A percentile compares a stretch with the other conserved stretches of the same genome.
These are phyloP conservation scores for Grigorovia humatica DNA, from an alignment of 805 yeast species.

Conservation along the genomic window DNA sequence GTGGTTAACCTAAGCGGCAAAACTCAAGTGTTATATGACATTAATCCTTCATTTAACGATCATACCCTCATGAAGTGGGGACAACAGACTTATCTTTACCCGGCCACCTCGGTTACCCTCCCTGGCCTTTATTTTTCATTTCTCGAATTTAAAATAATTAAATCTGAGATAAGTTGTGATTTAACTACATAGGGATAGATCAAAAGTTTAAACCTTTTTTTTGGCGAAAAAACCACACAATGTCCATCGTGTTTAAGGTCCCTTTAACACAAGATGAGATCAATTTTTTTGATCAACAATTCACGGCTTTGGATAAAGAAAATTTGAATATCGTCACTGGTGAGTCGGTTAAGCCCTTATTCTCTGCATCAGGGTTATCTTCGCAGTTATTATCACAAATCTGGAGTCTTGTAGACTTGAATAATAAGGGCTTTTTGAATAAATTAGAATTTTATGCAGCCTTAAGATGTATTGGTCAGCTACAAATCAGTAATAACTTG, in stretches of 20 bases:
- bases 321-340: conserved; percentile 79
- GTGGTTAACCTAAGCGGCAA: no score
- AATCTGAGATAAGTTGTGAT: background rate
- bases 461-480: conserved; percentile 79
- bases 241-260: conserved; percentile 24
- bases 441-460: conserved; percentile 76
- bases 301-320: conserved; percentile 71
- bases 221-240: conserved; percentile 8
- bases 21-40: no score
- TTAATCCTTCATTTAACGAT: no score
- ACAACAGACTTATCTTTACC: background rate
- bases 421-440: conserved; percentile 73
- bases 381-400: conserved; percentile 74
- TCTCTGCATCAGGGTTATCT: conserved; percentile 78
- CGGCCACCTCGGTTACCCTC: background rate
- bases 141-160: background rate
- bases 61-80: no score
- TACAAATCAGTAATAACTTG: conserved; percentile 51
- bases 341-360: conserved; percentile 67
- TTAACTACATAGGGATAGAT: background rate
- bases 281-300: conserved; percentile 59
- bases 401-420: conserved; percentile 92
- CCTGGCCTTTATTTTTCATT: background rate
- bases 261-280: conserved; percentile 65
- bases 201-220: background rate